Base-by-base conservation (phyloP, 1,284 basidiomycete species). In the Marasmius fiardii region DNA sequence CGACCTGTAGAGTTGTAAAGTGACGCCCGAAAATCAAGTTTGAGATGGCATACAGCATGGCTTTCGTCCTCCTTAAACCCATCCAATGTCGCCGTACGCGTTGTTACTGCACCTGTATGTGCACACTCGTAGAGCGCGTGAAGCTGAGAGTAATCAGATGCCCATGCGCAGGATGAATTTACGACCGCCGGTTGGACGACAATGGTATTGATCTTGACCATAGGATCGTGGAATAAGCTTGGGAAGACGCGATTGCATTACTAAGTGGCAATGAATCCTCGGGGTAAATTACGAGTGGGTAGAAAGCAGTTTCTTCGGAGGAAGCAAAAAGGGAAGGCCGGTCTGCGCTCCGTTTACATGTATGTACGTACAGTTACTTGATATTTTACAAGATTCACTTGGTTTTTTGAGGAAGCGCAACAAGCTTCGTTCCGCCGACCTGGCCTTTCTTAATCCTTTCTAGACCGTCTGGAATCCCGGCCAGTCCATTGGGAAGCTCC, bases 121-220 rank as follows among this genome's bases (percentile, higher is more conserved):
- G 80, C 76, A 14, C 76, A 87, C 43, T 80, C 74, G 67, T 87
- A 90, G 44, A 93, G 72, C 24, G 75, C 78, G 28, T 73, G 69
- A 18, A 93, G 76, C 58, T 92, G 84, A 16, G 74, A 63, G 24
- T 77, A 69, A 61, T 86, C 80, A 2, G 87, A 88, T 2, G 89
- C 86, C 90, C 90, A 92, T 14, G 84, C 82, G 61, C 86, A 90
- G 12, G 91, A 85, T 1, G 87, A 79, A 65, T 92, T 92, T 58
- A 92, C 73, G 43, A 92, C 68, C 8, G 86, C 75, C 7, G 87
- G 88, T 3, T 62, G 65, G 49, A 84, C 73, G 53, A 69, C 58
- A 51, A 87, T 70, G 23, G 72, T 76, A 61, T 79, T 75, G 55
- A 86, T 74, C 44, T 68, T 64, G 55, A 77, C 79, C 80, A 85